A percentile compares a stretch with the other conserved stretches of the same genome.
These are phyloP conservation scores for Amanita pseudoporphyria DNA, from an alignment of 768 basidiomycete genomes.

Conservation along the genomic window DNA sequence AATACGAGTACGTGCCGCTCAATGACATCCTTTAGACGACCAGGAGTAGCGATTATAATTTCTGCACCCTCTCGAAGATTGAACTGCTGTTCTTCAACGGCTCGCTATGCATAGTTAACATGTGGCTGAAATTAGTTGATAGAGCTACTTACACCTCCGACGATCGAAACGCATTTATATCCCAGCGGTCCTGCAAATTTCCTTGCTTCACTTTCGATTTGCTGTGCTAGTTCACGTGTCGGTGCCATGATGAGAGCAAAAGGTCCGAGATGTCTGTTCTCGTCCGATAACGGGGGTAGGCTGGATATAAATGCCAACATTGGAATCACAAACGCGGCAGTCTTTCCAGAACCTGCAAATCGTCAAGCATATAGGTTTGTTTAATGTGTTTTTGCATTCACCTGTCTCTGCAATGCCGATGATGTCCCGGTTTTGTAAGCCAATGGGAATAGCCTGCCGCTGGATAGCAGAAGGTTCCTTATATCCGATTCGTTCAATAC, in stretches of 20 bases:
- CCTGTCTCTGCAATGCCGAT: conserved; percentile 99
- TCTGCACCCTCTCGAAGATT: conserved; percentile 97
- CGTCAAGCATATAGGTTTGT: neutral
- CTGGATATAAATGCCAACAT: conserved; percentile 93
- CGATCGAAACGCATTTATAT: conserved; percentile 93
- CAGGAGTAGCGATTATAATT: conserved; percentile 97
- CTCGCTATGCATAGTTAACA: conserved; percentile 36
- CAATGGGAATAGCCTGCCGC: conserved; percentile 98
- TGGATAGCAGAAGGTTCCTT: conserved; percentile 97
- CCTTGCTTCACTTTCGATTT: conserved; percentile 87
- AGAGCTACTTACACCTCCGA: conserved; percentile 72
- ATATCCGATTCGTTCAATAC: conserved; percentile 90
- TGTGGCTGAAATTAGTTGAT: neutral
- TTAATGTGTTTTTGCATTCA: conserved; percentile 23
- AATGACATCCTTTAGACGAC: conserved; percentile 95
- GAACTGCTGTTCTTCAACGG: conserved; percentile 97
- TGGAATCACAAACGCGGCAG: conserved; percentile 96
- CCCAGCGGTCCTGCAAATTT: conserved; percentile 89
- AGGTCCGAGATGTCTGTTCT: conserved; percentile 89
- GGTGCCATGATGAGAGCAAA: conserved; percentile 91
- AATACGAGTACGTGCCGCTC: conserved; percentile 94
- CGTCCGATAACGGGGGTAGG: conserved; percentile 81
- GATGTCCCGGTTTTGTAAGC: conserved; percentile 90
- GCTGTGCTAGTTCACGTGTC: conserved; percentile 97
- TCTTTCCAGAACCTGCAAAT: conserved; percentile 87